Evolutionary conservation across 345 rosid genomes (phyloP).

Genomic region (Linum tenue): DNA sequence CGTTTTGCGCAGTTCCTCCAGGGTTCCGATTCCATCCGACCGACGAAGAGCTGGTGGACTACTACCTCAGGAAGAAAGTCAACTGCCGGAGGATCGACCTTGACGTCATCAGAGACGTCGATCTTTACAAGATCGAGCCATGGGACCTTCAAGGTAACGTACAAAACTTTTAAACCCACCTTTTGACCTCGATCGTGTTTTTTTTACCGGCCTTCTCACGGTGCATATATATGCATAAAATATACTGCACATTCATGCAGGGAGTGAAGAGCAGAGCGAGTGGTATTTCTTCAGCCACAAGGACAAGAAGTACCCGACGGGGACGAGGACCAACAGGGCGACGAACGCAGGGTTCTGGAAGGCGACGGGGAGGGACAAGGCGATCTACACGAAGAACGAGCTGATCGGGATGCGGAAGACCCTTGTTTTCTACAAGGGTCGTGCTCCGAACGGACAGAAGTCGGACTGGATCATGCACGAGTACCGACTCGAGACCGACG

Average conservation of each 20-base stretch:
- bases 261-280: constrained; percentile 20
- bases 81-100: constrained; percentile 24
- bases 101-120: no score
- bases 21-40: constrained; percentile 35
- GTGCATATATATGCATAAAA: no score
- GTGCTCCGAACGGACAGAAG: constrained; percentile 33
- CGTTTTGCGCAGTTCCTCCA: constrained; percentile 27
- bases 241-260: no score
- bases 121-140: no score
- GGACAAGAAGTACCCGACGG: constrained; percentile 33
- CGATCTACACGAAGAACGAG: constrained; percentile 22
- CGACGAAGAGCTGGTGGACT: constrained; percentile 30
- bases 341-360: constrained; percentile 34
- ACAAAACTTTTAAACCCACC: no score
- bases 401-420: constrained; percentile 34
- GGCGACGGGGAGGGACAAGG: constrained; percentile 32
- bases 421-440: constrained; percentile 27
- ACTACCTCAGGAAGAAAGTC: constrained; percentile 28
- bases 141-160: no score
- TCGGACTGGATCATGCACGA: constrained; percentile 38
- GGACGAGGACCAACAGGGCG: constrained; percentile 33
- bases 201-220: no score
- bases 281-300: constrained; percentile 36
- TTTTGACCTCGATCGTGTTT: no score
- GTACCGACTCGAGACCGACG: constrained; percentile 15